phyloP scores from a whole-genome alignment of 1,284 basidiomycete species.

The Cutaneotrichosporon spelunceum region DNA sequence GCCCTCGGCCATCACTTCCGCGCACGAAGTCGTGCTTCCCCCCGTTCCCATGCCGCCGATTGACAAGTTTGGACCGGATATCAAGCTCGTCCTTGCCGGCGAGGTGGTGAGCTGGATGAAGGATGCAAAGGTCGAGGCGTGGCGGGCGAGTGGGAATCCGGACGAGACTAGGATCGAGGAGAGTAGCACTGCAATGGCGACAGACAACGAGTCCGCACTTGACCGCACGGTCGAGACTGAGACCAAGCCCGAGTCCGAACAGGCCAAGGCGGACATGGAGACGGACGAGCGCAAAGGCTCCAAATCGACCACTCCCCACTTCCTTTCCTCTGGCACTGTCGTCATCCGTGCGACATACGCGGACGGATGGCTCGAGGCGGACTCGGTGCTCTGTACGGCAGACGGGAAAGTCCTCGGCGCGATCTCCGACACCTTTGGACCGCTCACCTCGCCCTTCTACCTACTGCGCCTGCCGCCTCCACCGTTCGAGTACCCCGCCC shows the following conservation, averaged over 20 bases:
- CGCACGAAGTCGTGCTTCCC: conserved; percentile 49
- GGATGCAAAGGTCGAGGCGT: conserved; percentile 41
- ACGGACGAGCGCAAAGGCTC: neutral
- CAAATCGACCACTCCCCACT: conserved; percentile 24
- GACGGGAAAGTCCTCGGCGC: conserved; percentile 56
- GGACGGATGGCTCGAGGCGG: conserved; percentile 54
- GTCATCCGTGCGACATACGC: conserved; percentile 49
- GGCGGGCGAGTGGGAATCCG: conserved; percentile 31
- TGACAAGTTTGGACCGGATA: conserved; percentile 38
- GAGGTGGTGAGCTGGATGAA: conserved; percentile 51
- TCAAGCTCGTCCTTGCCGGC: conserved; percentile 46
- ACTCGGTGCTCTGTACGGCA: conserved; percentile 54
- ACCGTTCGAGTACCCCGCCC: conserved; percentile 43
- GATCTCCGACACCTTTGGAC: conserved; percentile 59
- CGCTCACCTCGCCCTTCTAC: conserved; percentile 57
- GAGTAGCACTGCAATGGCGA: neutral
- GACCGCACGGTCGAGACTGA: neutral
- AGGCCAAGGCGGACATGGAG: neutral
- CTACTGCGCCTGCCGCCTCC: conserved; percentile 47
- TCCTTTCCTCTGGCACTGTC: conserved; percentile 50
- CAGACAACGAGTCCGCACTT: neutral
- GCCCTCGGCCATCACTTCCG: conserved; percentile 37
- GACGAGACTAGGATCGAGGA: neutral
- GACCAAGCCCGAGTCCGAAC: neutral
- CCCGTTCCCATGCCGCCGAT: conserved; percentile 47